These are phyloP conservation scores for Iberis amara DNA, from an alignment of 441 rosid species.

Conservation along the genomic window DNA sequence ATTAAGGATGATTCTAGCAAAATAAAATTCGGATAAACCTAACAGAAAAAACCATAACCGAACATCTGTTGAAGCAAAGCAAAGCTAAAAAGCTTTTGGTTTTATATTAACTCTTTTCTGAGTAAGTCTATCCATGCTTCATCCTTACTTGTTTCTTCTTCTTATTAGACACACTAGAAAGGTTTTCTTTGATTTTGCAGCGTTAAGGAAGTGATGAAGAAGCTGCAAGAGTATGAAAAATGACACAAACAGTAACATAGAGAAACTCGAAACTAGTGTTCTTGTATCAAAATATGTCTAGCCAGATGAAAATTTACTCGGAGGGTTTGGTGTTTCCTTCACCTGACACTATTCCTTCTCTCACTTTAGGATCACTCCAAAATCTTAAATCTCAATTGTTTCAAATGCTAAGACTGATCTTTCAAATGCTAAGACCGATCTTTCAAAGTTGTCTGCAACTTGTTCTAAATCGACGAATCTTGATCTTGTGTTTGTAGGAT, in stretches of 20 bases:
- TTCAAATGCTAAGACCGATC: constrained; percentile 11
- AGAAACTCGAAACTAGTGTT: constrained; percentile 60
- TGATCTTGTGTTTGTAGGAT: constrained; percentile 41
- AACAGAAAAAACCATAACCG: no score
- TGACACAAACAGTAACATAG: constrained; percentile 66
- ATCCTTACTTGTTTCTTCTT: neutral
- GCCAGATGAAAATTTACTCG: constrained; percentile 64
- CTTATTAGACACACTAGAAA: constrained; percentile 6
- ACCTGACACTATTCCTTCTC: no score
- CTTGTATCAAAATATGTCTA: constrained; percentile 81
- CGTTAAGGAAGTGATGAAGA: constrained; percentile 55
- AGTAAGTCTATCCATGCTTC: constrained; percentile 47
- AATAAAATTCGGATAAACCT: no score
- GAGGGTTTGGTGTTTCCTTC: constrained; percentile 61
- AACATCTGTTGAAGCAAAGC: no score
- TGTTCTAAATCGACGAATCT: neutral
- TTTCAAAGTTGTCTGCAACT: constrained; percentile 13
- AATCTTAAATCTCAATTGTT: constrained; percentile 6
- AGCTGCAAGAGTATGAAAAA: constrained; percentile 73
- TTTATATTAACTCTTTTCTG: constrained; percentile 87
- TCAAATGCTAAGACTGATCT: neutral
- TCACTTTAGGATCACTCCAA: neutral
- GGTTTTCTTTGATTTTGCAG: constrained; percentile 33
- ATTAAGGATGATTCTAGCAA: no score
- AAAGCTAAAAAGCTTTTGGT: no score